Conservation (phyloP, 2,329 filamentous ascomycete species). For the Venturia pyrina region DNA sequence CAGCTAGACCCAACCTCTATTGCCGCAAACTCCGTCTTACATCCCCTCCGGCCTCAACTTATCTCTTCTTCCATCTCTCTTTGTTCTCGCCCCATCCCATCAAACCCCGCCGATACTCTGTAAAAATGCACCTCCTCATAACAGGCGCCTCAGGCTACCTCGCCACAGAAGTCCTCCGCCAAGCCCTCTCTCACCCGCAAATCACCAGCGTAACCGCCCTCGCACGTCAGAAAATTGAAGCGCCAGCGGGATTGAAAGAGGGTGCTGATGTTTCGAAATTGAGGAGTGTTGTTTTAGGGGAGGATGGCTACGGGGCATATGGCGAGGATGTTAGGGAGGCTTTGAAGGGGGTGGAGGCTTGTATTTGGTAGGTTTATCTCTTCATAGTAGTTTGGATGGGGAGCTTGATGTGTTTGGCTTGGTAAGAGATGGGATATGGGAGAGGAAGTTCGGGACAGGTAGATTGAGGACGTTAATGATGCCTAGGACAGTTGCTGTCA, state of each 20-base stretch:
- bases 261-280: conserved; percentile 17
- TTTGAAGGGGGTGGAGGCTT: conserved; percentile 24
- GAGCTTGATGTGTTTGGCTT: too few relatives aligned
- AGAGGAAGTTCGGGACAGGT: too few relatives aligned
- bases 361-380: conserved; percentile 26
- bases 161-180: conserved; percentile 26
- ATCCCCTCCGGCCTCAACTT: background rate
- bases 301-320: conserved; percentile 23
- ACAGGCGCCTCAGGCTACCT: conserved; percentile 27
- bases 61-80: background rate
- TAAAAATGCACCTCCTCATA: conserved; percentile 21
- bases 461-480: background rate
- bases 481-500: conserved; percentile 33
- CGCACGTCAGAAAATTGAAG: conserved; percentile 17
- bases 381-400: background rate
- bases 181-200: conserved; percentile 21
- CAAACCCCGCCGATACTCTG: too few relatives aligned
- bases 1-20: background rate
- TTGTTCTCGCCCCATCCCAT: too few relatives aligned
- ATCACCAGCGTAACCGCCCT: conserved; percentile 24
- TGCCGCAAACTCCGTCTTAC: background rate
- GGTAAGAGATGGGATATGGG: conserved; percentile 11
- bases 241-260: background rate
- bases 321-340: conserved; percentile 22
- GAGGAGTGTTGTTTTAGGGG: conserved; percentile 21